Evolutionary conservation across 495 filamentous ascomycete species (phyloP).

Genomic region (Achaetomiella virescens): DNA sequence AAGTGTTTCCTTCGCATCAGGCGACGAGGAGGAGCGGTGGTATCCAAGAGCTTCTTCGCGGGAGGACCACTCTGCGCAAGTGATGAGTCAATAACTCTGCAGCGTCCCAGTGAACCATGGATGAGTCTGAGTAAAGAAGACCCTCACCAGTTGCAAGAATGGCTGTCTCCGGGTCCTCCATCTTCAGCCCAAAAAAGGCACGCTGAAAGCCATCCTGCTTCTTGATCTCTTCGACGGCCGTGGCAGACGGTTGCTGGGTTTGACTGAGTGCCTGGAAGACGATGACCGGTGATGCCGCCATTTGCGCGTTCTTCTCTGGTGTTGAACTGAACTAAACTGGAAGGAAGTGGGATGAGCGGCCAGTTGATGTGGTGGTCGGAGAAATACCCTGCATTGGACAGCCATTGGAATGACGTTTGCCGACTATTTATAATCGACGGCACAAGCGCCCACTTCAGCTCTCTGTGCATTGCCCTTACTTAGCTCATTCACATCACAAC

Average conservation of each 20-base stretch:
- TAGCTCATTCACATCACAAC: background rate
- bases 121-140: background rate
- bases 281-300: slow-evolving; percentile 2
- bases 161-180: slow-evolving; percentile 13
- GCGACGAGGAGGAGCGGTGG: background rate
- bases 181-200: slow-evolving; percentile 15
- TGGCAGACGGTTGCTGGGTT: background rate
- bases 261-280: slow-evolving; percentile 10
- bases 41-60: background rate
- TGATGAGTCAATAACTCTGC: too few relatives aligned
- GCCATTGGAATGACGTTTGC: background rate
- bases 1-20: background rate
- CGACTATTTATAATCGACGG: background rate
- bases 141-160: slow-evolving; percentile 12
- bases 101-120: too few relatives aligned
- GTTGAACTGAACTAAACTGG: background rate
- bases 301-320: background rate
- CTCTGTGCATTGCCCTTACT: background rate
- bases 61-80: slow-evolving; percentile 9
- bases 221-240: slow-evolving; percentile 6
- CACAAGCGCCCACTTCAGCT: background rate
- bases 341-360: too few relatives aligned
- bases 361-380: too few relatives aligned
- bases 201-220: slow-evolving; percentile 3
- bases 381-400: background rate